Evolutionary conservation across 2,329 filamentous ascomycete genomes (phyloP), one percentile per base, ranked within the genome.

Genomic region (Xylaria sp.): DNA sequence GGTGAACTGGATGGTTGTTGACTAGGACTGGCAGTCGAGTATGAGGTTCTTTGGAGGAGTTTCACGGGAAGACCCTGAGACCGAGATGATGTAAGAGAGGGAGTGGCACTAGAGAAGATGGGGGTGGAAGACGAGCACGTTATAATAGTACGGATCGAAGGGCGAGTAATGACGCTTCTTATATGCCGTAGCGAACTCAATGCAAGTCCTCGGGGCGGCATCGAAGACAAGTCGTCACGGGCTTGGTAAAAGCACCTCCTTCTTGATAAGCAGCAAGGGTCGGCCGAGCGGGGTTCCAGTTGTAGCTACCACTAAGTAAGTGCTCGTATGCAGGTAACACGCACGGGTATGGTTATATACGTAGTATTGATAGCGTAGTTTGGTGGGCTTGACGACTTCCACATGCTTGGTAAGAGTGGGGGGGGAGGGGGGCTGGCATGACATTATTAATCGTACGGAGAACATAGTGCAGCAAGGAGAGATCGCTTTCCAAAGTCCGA

Each of bases 121-220:
- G 9, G n/a, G 33, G 9, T 20, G n/a, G 9, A 20, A 13, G 23
- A 41, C 4, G 60, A 12, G 18, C 28, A 31, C 54, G 63, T 20
- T 51, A 54, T 20, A 58, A 70, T 25, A 1, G 41, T 33, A 48
- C 20, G 71, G 69, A n/a, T 36, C 46, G 49, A 60, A 59, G 66
- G 56, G 64, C 54, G 71, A 67, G 48, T 10, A 33, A 66, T 49
- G 39, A 66, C 23, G 46, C 66, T 61, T 72, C 71, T 77, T 77
- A 76, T 76, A 76, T 52, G 63, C 66, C 60, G 66, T 51, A 60
- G 52, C 41, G 68, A 59, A 66, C 68, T 10, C 46, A 60, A 59
- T 51, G 71, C 61, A 51, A 61, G 46, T 33, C 59, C 56, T 25
- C 36, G 68, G 63, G 67, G 56, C 25, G 71, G 59, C 74, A 76